Conservation (phyloP, 352 stramenopile genomes). For the Elongisporangium undulatum region DNA sequence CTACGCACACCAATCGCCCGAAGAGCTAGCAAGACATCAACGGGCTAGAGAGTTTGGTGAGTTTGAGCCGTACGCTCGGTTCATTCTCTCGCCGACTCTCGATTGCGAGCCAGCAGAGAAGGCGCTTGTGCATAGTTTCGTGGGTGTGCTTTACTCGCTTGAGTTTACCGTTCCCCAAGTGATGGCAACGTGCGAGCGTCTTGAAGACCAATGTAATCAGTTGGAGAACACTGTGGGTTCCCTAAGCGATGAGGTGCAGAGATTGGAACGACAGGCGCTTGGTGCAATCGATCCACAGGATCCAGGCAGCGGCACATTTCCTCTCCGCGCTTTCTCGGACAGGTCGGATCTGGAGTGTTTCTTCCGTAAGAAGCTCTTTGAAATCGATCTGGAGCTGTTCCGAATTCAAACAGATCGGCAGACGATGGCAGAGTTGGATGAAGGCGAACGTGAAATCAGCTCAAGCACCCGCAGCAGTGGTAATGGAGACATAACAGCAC, state of each 20-base stretch:
- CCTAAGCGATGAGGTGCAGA: neutral
- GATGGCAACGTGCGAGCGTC: constrained; percentile 20
- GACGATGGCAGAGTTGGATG: neutral
- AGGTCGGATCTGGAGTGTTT: constrained; percentile 39
- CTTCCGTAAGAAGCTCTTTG: constrained; percentile 40
- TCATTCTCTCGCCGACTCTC: constrained; percentile 40
- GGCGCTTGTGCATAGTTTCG: constrained; percentile 47
- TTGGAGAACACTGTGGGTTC: constrained; percentile 3
- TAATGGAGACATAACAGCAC: neutral
- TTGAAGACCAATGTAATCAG: constrained; percentile 34
- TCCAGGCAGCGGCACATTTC: neutral
- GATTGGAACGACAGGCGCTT: neutral
- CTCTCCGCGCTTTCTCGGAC: constrained; percentile 36
- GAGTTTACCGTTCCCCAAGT: constrained; percentile 29
- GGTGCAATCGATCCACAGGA: neutral
- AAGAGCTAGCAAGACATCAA: constrained; percentile 9
- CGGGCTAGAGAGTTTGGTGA: constrained; percentile 22
- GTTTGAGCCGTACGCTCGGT: constrained; percentile 40
- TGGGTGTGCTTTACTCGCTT: constrained; percentile 53
- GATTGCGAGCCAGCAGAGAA: constrained; percentile 42
- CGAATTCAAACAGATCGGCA: constrained; percentile 1
- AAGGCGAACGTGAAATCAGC: neutral
- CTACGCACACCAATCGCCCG: neutral
- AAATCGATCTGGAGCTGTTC: constrained; percentile 24
- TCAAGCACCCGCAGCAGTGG: neutral